Percentiles rank a stretch among this genome's conserved stretches.
These are phyloP conservation scores for Cutaneotrichosporon arboriforme DNA, from an alignment of 1,284 basidiomycete species.

Conservation along the genomic window DNA sequence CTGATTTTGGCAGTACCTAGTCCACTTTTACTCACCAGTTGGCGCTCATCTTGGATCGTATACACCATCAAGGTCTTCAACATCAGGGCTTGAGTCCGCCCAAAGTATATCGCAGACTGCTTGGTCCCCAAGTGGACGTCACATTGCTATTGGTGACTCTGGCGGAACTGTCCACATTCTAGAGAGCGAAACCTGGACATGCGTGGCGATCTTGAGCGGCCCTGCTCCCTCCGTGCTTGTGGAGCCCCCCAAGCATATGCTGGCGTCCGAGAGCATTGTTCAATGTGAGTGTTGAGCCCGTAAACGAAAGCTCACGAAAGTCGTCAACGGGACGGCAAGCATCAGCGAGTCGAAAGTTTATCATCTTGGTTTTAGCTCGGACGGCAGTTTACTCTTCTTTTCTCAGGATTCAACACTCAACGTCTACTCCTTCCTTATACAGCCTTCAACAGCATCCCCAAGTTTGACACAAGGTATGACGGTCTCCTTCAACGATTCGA, in stretches of 20 bases:
- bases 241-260: neutral
- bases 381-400: slow-evolving; percentile 63
- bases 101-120: slow-evolving; percentile 60
- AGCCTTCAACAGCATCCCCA: slow-evolving; percentile 17
- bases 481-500: slow-evolving; percentile 23
- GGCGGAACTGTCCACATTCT: slow-evolving; percentile 8
- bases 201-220: neutral
- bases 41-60: slow-evolving; percentile 68
- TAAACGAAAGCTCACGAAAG: neutral
- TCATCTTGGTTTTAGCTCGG: slow-evolving; percentile 65
- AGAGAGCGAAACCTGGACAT: slow-evolving; percentile 12
- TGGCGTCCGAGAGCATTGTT: neutral
- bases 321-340: neutral
- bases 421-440: slow-evolving; percentile 35
- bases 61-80: slow-evolving; percentile 46
- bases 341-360: too few relatives aligned
- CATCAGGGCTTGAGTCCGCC: slow-evolving; percentile 9
- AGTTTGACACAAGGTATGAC: slow-evolving; percentile 23
- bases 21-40: slow-evolving; percentile 66
- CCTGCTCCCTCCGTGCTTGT: neutral
- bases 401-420: slow-evolving; percentile 22
- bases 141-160: slow-evolving; percentile 5
- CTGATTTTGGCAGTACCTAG: slow-evolving; percentile 61
- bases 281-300: neutral
- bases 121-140: slow-evolving; percentile 62